Evolutionary conservation across 805 yeast species (phyloP), one percentile per base, ranked within the genome.

Genomic region (Jamesozyma spencerorum): DNA sequence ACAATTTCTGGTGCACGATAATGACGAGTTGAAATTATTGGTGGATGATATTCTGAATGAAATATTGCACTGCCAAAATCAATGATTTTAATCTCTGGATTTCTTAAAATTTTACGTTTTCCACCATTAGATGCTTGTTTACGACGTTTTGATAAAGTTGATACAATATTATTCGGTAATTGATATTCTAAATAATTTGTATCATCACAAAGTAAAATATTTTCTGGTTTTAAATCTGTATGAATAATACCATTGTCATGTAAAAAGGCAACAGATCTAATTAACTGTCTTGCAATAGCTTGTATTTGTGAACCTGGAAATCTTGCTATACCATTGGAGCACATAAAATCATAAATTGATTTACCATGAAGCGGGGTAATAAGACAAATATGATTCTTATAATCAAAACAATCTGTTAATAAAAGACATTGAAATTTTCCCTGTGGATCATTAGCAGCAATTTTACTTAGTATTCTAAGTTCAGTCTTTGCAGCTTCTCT

Each of bases 11-110:
- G 98, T 0, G 98, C 98, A 40, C 98, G 69, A 61, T 92, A 92
- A 62, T 92, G 98, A 37, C 99, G 71, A 1, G 99, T 92, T 6
- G 95, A 85, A 10, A 92, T 95, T 13, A 92, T 79, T 17, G 83
- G 77, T 3, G 94, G 79, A 67, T 92, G 99, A 58, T 84, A 87
- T 64, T 92, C 97, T 62, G 88, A 94, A 51, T 84, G 75, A 54
- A 92, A 92, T 3, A 94, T 79, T 0, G 98, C 96, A 31, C 92
- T 79, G n/a, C 99, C 99, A 62, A 92, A 92, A 64, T 92, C 99
- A 45, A 92, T 92, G 20, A 90, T 75, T 58, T 85, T 87, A 40
- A 92, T 85, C 46, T 77, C 72, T 1, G 97, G 94, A 57, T 84
- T 79, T 36, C 71, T 72, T 47, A 92, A 70, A 12, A 60, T 42